Base-by-base conservation (phyloP, 345 rosid genomes). In the Orychophragmus violaceus region DNA sequence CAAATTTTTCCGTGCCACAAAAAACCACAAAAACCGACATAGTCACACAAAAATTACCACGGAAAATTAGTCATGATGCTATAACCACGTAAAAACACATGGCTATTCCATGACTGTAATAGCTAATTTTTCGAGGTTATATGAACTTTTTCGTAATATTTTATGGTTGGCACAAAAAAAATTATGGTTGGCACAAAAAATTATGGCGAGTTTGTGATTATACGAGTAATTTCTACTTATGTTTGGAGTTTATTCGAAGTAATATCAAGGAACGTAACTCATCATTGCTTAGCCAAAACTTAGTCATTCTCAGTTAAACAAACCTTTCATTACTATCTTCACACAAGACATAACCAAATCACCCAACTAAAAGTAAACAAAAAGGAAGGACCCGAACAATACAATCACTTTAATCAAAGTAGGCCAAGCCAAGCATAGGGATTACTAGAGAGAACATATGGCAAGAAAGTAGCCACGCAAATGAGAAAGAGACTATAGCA, bases 401-500 rank as follows among this genome's bases (percentile, higher is more conserved):
- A 18, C 10, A 52, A 23, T 48, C 32, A 64, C 17, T 48, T 46
- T 63, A 33, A 62, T 9, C 45, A 35, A 36, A 21, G 70, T 37
- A 64, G 66, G 46, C 33, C 56, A 50, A 50, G 55, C 50, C 55
- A 55, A 63, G 33, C 68, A 61, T 28, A 69, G 29, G 30, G 58
- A 58, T 33, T 41, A 60, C 12, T 36, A n/a, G 13, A 49, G 33
- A 52, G 37, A 52, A 45, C 8, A 25, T 17, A 36, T n/a, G 69
- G 69, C 49, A 63, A 63, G 22, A 48, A 64, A 56, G 27, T 56
- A 64, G 69, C 75, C 70, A 72, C 70, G 52, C 59, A 63, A 35
- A 37, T 27, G 21, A 39, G 51, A 25, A 62, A 14, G 27, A 70
- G 63, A 62, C 52, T 29, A 6, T 52, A 71, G 36, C 64, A 64